Conservation (phyloP, 2,329 filamentous ascomycete species). For the Aspergillus intermedius region DNA sequence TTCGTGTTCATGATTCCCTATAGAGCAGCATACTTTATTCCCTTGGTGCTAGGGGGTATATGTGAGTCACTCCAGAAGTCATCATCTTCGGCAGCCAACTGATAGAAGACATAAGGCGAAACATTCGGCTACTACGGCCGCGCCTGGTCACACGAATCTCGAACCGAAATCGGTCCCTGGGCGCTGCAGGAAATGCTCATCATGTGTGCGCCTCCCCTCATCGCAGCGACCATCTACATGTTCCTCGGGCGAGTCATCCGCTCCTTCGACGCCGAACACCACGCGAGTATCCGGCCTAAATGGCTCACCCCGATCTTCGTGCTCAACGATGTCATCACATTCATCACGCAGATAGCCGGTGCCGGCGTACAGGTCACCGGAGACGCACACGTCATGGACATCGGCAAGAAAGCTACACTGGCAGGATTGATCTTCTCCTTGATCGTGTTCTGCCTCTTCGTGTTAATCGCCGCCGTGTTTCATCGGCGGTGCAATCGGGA, state of each 20-base stretch:
- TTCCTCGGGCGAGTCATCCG: conserved; percentile 35
- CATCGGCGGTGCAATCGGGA: conserved; percentile 14
- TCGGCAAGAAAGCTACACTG: conserved; percentile 21
- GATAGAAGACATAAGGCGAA: conserved; percentile 9
- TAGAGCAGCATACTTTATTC: conserved; percentile 32
- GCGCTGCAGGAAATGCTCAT: conserved; percentile 34
- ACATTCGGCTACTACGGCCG: conserved; percentile 32
- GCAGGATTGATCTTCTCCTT: conserved; percentile 24
- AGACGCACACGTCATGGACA: conserved; percentile 12
- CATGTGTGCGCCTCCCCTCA: conserved; percentile 36
- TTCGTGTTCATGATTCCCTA: conserved; percentile 25
- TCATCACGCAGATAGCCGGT: conserved; percentile 29
- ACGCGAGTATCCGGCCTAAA: conserved; percentile 27
- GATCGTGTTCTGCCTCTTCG: conserved; percentile 22
- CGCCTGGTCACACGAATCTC: conserved; percentile 26
- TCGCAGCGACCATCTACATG: conserved; percentile 35
- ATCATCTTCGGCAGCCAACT: neutral
- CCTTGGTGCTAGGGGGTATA: conserved; percentile 30
- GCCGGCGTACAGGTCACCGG: conserved; percentile 24
- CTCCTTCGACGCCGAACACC: conserved; percentile 28
- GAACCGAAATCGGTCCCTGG: conserved; percentile 22
- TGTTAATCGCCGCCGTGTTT: conserved; percentile 17
- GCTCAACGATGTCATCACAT: conserved; percentile 28
- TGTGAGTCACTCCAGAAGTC: conserved; percentile 17
- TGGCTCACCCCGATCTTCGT: conserved; percentile 36